Base-by-base conservation (phyloP, 2,329 filamentous ascomycete genomes). In the Fusarium sp. region DNA sequence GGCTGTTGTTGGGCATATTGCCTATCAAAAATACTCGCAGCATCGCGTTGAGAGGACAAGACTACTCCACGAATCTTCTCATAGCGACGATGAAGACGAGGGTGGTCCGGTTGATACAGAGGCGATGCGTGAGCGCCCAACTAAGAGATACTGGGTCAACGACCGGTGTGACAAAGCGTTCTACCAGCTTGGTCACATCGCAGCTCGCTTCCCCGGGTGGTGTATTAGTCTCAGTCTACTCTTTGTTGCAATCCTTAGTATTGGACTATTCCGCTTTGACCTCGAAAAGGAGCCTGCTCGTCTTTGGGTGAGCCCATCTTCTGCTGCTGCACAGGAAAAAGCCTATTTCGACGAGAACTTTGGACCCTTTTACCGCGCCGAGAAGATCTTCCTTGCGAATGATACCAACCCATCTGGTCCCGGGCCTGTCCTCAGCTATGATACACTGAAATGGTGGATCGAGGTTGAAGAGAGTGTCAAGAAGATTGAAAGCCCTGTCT, bases 261-360 rank as follows among this genome's bases (percentile, higher is more conserved):
- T 95, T 37, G 96, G 96, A 2, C 97, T 94, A 93, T 83, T 96
- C 62, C 88, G 89, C 46, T 99, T 99, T 76, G 87, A 92, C n/a
- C 86, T 99, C 37, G 96, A 98, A 79, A 92, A 86, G 24, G 92
- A 98, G 67, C 96, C 96, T 8, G 96, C 97, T 13, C 90, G 92
- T 49, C 84, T 99, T 11, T 99, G 96, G 96, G 96, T 99, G n/a
- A 94, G 95, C 74, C 96, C 96, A 10, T 92, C 92, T 11, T 98
- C 96, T 6, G 88, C 90, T 51, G 95, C 97, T 22, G 96, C 96
- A 0, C 88, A 94, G 77, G 95, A 99, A 78, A 99, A 99, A 82
- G 87, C 87, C 2, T 99, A 97, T 78, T 99, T 98, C 71, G 97
- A 99, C 77, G 79, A 88, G 37, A 94, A 94, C 74, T 99, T 99